phyloP scores from a whole-genome alignment of 1,139 yeast genomes.

The Yamadazyma triangularis region DNA sequence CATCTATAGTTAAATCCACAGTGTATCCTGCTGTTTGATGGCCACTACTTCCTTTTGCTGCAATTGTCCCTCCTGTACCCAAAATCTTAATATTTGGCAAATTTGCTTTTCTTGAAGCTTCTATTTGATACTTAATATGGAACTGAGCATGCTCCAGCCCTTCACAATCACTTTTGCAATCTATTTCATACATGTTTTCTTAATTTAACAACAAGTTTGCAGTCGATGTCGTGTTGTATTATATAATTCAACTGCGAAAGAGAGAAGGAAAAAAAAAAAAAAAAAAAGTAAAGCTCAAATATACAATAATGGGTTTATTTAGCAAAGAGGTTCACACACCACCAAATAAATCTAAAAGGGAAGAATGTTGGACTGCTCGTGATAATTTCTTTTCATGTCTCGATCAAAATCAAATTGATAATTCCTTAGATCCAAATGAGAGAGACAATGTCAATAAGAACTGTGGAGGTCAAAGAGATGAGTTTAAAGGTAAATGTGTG shows the following conservation, averaged over 20 bases:
- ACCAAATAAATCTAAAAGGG: constrained; percentile 38
- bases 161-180: too few species aligned
- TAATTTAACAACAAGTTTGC: too few species aligned
- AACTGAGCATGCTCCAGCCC: constrained; percentile 12
- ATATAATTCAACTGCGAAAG: too few species aligned
- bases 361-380: constrained; percentile 43
- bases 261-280: too few species aligned
- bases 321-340: constrained; percentile 22
- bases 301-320: background rate
- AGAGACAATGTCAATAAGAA: constrained; percentile 26
- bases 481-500: constrained; percentile 39
- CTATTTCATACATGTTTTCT: too few species aligned
- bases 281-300: too few species aligned
- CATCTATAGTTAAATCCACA: constrained; percentile 64
- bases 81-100: constrained; percentile 51
- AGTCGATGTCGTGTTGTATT: too few species aligned
- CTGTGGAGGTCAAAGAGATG: constrained; percentile 32
- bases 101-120: constrained; percentile 7
- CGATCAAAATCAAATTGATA: constrained; percentile 35
- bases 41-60: constrained; percentile 54
- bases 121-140: constrained; percentile 14
- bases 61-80: constrained; percentile 75
- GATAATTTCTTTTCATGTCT: constrained; percentile 41
- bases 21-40: constrained; percentile 66
- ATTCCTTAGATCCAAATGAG: constrained; percentile 39